A percentile compares a stretch with the other conserved stretches of the same genome.
Conservation (phyloP, 192 early-diverging fungal genomes). For the Podila epicladia region DNA sequence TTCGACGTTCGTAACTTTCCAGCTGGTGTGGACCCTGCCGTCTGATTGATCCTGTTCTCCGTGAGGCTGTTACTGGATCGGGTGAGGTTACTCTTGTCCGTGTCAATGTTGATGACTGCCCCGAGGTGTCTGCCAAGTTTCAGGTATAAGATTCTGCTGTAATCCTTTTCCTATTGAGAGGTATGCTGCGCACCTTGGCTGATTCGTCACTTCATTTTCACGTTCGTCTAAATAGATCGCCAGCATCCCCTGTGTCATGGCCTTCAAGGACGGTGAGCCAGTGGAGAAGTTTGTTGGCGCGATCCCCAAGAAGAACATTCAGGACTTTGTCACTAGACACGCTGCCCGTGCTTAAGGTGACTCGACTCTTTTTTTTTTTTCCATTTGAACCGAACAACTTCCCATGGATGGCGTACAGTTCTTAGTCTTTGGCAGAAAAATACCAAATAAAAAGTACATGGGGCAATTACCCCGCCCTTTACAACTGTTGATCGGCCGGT, state of each 20-base stretch:
- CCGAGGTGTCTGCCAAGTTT: constrained; percentile 69
- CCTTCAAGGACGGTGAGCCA: constrained; percentile 71
- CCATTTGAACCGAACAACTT: too few relatives aligned
- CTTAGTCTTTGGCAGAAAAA: too few relatives aligned
- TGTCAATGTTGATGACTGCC: constrained; percentile 77
- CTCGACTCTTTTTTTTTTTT: too few relatives aligned
- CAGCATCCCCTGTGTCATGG: constrained; percentile 79
- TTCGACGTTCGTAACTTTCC: not conserved
- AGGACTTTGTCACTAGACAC: constrained; percentile 61
- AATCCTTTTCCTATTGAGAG: not conserved
- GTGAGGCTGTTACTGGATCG: constrained; percentile 68
- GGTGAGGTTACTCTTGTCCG: constrained; percentile 79
- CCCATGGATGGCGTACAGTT: too few relatives aligned
- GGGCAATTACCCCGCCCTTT: too few relatives aligned
- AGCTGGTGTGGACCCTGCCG: constrained; percentile 91
- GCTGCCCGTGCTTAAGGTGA: constrained; percentile 8
- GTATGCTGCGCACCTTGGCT: not conserved
- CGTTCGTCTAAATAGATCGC: constrained; percentile 53
- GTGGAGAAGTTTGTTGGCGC: constrained; percentile 77
- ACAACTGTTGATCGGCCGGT: too few relatives aligned
- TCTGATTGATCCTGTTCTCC: constrained; percentile 75
- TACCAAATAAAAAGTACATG: too few relatives aligned
- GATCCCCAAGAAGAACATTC: constrained; percentile 60
- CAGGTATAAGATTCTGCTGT: constrained; percentile 52
- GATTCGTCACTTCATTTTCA: not conserved